Evolutionary conservation across 2,329 filamentous ascomycete species (phyloP), one percentile per base, ranked within the genome.

Genomic region (Botrytis medusae): DNA sequence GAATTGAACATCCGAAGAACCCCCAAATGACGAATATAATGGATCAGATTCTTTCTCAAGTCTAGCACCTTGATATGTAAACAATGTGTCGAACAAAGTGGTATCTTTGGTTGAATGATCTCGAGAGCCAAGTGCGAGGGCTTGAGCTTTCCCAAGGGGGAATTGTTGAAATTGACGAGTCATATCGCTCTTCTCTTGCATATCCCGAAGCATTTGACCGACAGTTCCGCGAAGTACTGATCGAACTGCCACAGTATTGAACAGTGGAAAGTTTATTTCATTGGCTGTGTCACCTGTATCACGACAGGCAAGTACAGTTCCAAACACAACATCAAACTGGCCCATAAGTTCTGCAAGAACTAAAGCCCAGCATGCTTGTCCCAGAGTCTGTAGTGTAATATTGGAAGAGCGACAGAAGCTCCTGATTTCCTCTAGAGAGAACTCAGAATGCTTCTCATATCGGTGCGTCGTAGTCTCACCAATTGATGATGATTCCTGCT

Each of bases 191-290:
- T 88, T 91, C 2, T 90, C 87, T 79, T 97, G 94, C 76, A 94
- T 86, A 78, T 95, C 92, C 20, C 84, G 85, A 42, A 97, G 82
- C 82, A 97, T 90, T 0, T 90, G 86, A 0, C 81, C 76, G 0
- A 87, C 83, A 0, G 86, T 89, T 2, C 93, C 93, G 77, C 96
- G 92, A 3, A 97, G 81, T 4, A 95, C 86, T 1, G 87, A 87
- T 18, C 94, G 87, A 12, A 97, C 85, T 0, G 92, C 88, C 0
- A 97, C 90, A 0, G 95, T 97, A 79, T 97, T 98, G 93, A 98
- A 97, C 0, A 92, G 93, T 0, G 95, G 95, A 78, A 97, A 98
- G 79, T 95, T 86, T 20, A 95, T 82, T 40, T 88, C 82, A 61
- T 92, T 88, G 0, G 89, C 87, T 25, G 14, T 18, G n/a, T 88